Evolutionary conservation across 106 monocot species (phyloP).

Genomic region (Phalaenopsis aphrodite): DNA sequence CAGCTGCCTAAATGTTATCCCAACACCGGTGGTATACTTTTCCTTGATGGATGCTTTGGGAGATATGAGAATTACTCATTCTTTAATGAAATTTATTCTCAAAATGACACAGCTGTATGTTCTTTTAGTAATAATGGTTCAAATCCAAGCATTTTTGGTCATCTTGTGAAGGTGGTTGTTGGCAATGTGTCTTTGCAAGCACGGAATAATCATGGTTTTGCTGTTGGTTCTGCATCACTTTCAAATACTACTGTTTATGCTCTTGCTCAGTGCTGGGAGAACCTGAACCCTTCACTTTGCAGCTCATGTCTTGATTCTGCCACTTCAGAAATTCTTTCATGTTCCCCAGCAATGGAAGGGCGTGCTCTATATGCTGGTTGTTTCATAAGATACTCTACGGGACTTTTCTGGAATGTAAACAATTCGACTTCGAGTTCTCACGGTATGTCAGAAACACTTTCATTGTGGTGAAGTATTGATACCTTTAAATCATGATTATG

Average conservation of each 20-base stretch:
- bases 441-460: constrained; percentile 17
- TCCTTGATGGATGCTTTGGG: constrained; percentile 54
- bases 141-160: constrained; percentile 9
- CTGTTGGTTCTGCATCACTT: constrained; percentile 20
- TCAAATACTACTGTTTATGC: constrained; percentile 25
- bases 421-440: constrained; percentile 14
- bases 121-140: constrained; percentile 12
- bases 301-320: constrained; percentile 36
- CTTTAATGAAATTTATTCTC: constrained; percentile 21
- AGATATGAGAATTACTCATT: constrained; percentile 55
- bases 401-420: constrained; percentile 44
- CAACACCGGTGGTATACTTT: constrained; percentile 29
- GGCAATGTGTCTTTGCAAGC: constrained; percentile 30
- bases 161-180: constrained; percentile 18
- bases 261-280: constrained; percentile 55
- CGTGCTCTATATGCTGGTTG: constrained; percentile 46
- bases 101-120: constrained; percentile 10
- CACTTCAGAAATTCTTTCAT: constrained; percentile 23
- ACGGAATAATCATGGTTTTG: constrained; percentile 20
- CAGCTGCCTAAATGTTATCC: constrained; percentile 55
- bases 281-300: constrained; percentile 23
- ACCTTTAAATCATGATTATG: not conserved
- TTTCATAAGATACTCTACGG: constrained; percentile 41
- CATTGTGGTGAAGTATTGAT: not conserved
- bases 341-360: constrained; percentile 29